Evolutionary conservation across 306 rosid genomes (phyloP).

Genomic region (Sicyos baderoa): DNA sequence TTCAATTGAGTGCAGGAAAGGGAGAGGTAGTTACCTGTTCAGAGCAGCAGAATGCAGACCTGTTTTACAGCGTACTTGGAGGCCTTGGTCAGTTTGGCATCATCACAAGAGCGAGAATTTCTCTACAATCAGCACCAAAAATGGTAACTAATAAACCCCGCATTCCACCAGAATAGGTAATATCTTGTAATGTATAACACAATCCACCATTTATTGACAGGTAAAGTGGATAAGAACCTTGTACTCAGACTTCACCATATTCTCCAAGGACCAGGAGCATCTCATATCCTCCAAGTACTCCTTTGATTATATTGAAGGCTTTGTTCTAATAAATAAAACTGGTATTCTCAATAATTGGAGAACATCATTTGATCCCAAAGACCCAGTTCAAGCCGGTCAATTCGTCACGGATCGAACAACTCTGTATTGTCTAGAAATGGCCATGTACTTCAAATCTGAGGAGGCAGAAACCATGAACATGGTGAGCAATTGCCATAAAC

Average conservation of each 20-base stretch:
- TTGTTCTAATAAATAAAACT: conserved; percentile 62
- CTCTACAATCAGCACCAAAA: conserved; percentile 78
- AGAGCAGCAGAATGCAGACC: conserved; percentile 49
- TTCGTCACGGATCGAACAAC: conserved; percentile 57
- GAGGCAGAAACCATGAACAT: conserved; percentile 41
- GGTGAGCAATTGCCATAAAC: conserved; percentile 29
- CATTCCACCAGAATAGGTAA: not conserved
- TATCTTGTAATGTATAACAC: conserved; percentile 19
- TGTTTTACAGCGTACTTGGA: conserved; percentile 72
- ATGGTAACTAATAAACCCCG: conserved; percentile 33
- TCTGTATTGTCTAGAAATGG: conserved; percentile 83
- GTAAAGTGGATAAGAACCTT: conserved; percentile 86
- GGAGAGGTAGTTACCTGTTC: conserved; percentile 86
- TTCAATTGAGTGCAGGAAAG: conserved; percentile 48
- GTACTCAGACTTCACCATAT: conserved; percentile 64
- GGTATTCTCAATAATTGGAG: conserved; percentile 76
- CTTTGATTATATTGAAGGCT: conserved; percentile 83
- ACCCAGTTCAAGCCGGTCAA: conserved; percentile 54
- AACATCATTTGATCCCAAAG: conserved; percentile 67
- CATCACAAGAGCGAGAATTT: conserved; percentile 80
- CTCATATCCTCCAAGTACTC: conserved; percentile 57
- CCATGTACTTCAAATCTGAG: conserved; percentile 56
- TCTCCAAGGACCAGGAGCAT: conserved; percentile 70
- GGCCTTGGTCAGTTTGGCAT: conserved; percentile 97
- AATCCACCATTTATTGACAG: conserved; percentile 30